phyloP scores from a whole-genome alignment of 2,329 filamentous ascomycete species.

The Pseudogymnoascus sp. region DNA sequence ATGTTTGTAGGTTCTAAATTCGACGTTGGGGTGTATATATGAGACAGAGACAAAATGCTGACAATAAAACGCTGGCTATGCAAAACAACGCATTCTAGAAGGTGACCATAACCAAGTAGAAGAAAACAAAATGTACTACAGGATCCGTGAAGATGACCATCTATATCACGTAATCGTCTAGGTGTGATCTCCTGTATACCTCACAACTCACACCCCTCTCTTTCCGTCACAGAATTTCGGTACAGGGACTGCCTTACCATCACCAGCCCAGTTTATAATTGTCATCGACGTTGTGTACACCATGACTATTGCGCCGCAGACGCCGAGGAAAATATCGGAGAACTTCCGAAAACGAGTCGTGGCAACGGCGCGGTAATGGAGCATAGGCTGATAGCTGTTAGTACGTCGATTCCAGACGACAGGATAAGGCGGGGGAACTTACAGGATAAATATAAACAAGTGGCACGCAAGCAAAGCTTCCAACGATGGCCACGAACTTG shows the following conservation, averaged over 20 bases:
- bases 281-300: constrained; percentile 86
- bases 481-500: constrained; percentile 94
- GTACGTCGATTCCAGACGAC: background rate
- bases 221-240: constrained; percentile 57
- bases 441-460: constrained; percentile 97
- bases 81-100: constrained; percentile 12
- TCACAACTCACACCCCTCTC: background rate
- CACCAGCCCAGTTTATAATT: constrained; percentile 74
- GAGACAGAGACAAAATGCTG: background rate
- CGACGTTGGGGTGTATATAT: background rate
- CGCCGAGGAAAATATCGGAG: constrained; percentile 68
- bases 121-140: background rate
- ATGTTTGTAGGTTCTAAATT: background rate
- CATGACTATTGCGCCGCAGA: constrained; percentile 84
- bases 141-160: background rate
- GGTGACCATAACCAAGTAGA: background rate
- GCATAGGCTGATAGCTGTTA: constrained; percentile 59
- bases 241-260: constrained; percentile 40
- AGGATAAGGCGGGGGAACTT: constrained; percentile 39
- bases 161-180: background rate
- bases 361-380: constrained; percentile 80
- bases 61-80: constrained; percentile 8
- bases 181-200: background rate
- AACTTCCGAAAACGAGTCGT: constrained; percentile 59
- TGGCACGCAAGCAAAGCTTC: constrained; percentile 95